phyloP scores from a whole-genome alignment of 2,329 filamentous ascomycete genomes.

The Alternaria longipes region DNA sequence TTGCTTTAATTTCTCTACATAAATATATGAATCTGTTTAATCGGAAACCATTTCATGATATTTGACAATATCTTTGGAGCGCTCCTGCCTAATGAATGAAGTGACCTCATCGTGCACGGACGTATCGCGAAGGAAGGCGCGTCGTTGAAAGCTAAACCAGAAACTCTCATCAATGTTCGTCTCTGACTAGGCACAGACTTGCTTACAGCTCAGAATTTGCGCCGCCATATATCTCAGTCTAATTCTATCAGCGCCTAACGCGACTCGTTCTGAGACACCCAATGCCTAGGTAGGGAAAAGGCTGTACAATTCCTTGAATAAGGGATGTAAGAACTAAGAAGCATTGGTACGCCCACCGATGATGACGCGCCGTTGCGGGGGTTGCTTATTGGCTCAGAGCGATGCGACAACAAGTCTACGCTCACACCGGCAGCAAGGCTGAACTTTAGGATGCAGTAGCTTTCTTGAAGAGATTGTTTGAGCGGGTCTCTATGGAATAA shows the following conservation, averaged over 20 bases:
- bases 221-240: background rate
- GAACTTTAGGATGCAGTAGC: background rate
- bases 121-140: background rate
- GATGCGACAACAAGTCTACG: background rate
- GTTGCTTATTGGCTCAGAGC: background rate
- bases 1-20: background rate
- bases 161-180: background rate
- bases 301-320: background rate
- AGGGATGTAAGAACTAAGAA: background rate
- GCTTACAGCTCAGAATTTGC: background rate
- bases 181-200: background rate
- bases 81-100: background rate
- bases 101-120: background rate
- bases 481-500: background rate
- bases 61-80: background rate
- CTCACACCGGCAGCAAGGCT: background rate
- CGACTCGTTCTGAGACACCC: background rate
- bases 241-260: background rate
- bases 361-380: background rate
- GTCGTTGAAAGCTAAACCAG: background rate
- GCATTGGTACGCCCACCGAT: background rate
- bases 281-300: background rate
- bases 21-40: background rate
- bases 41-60: background rate
- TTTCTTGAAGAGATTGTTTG: background rate